These are phyloP conservation scores for Xylaria arbuscula DNA, from an alignment of 2,329 filamentous ascomycete species.

Conservation along the genomic window DNA sequence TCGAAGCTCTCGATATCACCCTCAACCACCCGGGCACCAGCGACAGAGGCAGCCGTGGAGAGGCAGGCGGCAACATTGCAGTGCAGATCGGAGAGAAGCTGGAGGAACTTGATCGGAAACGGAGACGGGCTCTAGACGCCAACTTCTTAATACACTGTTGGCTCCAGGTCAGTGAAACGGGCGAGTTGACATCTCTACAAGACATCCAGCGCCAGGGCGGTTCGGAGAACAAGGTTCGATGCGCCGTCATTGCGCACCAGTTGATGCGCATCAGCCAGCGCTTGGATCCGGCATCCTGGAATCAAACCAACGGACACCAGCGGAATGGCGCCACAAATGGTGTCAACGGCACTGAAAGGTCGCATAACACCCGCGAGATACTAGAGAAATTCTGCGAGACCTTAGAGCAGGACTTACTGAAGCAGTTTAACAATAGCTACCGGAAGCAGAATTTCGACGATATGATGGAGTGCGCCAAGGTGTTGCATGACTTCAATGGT, in stretches of 20 bases:
- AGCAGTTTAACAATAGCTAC: conserved; percentile 98
- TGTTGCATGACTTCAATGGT: conserved; percentile 94
- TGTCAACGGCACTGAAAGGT: conserved; percentile 55
- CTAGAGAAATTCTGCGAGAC: conserved; percentile 98
- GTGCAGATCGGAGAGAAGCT: conserved; percentile 94
- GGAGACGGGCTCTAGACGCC: conserved; percentile 88
- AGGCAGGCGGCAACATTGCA: conserved; percentile 83
- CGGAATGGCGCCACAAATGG: conserved; percentile 64
- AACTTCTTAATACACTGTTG: conserved; percentile 97
- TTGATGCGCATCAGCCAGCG: conserved; percentile 93
- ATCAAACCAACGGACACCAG: conserved; percentile 66
- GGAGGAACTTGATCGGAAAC: conserved; percentile 93
- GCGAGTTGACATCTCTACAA: conserved; percentile 86
- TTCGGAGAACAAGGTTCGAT: conserved; percentile 92
- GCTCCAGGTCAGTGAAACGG: conserved; percentile 92
- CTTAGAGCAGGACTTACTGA: conserved; percentile 91
- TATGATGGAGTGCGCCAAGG: conserved; percentile 96
- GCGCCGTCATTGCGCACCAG: conserved; percentile 92
- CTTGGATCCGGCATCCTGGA: conserved; percentile 82
- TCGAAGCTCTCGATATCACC: conserved; percentile 87
- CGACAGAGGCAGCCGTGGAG: conserved; percentile 60
- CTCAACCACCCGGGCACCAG: conserved; percentile 71
- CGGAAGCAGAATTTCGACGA: conserved; percentile 94
- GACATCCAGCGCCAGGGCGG: conserved; percentile 86
- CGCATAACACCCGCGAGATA: conserved; percentile 82